Base-by-base conservation (phyloP, 2,329 filamentous ascomycete species). In the Fusarium bactridioides region DNA sequence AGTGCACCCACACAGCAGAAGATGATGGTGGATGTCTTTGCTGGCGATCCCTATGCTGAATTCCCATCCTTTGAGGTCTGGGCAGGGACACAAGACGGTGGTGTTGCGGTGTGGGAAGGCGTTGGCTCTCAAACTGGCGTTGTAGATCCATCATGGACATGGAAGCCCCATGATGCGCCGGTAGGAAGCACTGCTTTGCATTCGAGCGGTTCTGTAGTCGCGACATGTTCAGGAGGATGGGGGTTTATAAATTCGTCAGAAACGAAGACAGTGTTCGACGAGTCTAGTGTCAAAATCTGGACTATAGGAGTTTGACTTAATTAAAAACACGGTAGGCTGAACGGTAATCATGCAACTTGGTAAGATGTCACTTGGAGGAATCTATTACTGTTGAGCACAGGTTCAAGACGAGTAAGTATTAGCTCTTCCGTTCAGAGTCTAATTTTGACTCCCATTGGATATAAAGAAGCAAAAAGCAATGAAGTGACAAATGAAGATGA, bases 171-270 rank as follows among this genome's bases (percentile, higher is more conserved):
- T 64, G 76, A 77, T 10, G 82, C 85, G 2, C 83, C 87, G 2
- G 81, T 90, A 1, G 86, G 86, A 13, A 85, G 84, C 45, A 82
- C 86, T 12, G 81, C 82, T 19, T 77, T 90, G 63, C 88, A 90
- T 73, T 78, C 80, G 8, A 86, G 86, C 69, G 88, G 88, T 5
- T 86, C 87, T 1, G 88, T 90, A 3, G 79, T 85, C 21, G 88
- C 86, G 25, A 90, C 88, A 1, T 89, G 87, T 74, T 87, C 87
- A 0, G 88, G 88, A 4, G 85, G 85, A 5, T 90, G 87, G 88
- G 80, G 80, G 5, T 75, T 75, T 38, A 59, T 61, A 13, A 44
- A 65, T 8, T 16, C 31, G 5, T 48, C 57, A 19, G 48, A 60
- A 27, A 31, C 51, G 12, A 64, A 70, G n/a, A 67, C 41, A 5